Base-by-base conservation (phyloP, 164 flowering plant genomes). In the Umbilicus rupestris region DNA sequence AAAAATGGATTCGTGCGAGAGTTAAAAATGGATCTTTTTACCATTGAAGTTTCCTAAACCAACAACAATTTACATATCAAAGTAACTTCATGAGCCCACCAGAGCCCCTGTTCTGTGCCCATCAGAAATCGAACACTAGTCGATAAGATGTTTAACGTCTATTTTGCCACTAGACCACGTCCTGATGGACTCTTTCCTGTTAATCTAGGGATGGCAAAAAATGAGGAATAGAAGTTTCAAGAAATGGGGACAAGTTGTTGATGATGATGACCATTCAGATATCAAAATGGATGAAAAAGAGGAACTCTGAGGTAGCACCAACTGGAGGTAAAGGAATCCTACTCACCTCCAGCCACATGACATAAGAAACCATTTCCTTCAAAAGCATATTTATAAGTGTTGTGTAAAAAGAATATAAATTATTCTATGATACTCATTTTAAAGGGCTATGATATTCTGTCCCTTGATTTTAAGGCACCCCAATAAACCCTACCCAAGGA, bases 221-320 rank as follows among this genome's bases (percentile, higher is more conserved):
- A 7, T 24, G 5, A 24, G 58, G 29, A 50, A 50, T 7, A 11
- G 58, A 52, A 52, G 30, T 9, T 22, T 52, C 29, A 24, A 52
- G 12, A 52, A 52, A 22, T 24, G 28, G 28, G 60, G 19, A 14
- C 60, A 55, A 55, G 33, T 55, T 55, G 60, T 28, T 28, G 3
- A 41, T 41, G 10, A 41, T 41, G 10, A 55, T 29, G 3, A 52
- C 10, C 30, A 52, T 55, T 55, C 17, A 28, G 60, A 28, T 55
- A 55, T 55, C 33, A 55, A 55, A 55, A 30, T 26, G 31, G 60
- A 11, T 30, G 7, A 30, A 10, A 30, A 26, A 10, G 19, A 33
- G 60, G 60, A 14, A 55, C 60, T 28, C 29, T 55, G 33, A 55
- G 31, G 60, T 55, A 55, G 60, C 60, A 55, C 33, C 60, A 55